Evolutionary conservation across 2,329 filamentous ascomycete genomes (phyloP), one percentile per base, ranked within the genome.

Genomic region (Eutypella sp.): DNA sequence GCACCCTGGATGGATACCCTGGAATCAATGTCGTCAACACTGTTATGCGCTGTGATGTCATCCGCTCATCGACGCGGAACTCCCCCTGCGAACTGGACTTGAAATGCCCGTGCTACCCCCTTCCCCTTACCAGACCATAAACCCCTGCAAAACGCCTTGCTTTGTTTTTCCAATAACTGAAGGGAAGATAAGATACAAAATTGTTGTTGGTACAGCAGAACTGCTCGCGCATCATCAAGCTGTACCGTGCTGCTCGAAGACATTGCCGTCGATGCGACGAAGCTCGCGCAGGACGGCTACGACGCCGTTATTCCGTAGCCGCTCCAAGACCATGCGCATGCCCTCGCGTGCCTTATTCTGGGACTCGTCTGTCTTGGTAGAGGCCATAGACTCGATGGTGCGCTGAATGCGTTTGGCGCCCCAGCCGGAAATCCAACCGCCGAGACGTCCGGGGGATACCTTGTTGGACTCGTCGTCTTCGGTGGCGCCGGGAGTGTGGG

Each of bases 301-400:
- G 46, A 81, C 72, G 24, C 78, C 76, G 34, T 73, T 78, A 62
- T 78, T 77, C 40, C 79, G 73, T 43, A 82, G 68, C 40, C 87
- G 74, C 65, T 90, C 85, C 19, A 93, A 73, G 8, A 93, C 87
- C 31, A 91, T 80, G 46, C 80, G 82, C 88, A 93, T 92, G 41
- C 88, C 88, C 63, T 91, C 85, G 41, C 85, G 82, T 55, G 86
- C 88, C 70, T 91, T 91, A 42, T 84, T 82, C 57, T 92, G 76
- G 61, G 88, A 86, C 57, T 86, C 84, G 53, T 85, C 79, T 5
- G 88, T 89, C 62, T 88, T 85, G 59, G 82, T 85, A 33, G 87
- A 82, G 10, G 86, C 87, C 49, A 92, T 83, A 44, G 79, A 78
- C 69, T 93, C 88, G 58, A 93, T 91, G 58, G 83, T 89, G 53